Evolutionary conservation across 805 yeast genomes (phyloP), one percentile per base, ranked within the genome.

Genomic region (Wickerhamiella siamensis): DNA sequence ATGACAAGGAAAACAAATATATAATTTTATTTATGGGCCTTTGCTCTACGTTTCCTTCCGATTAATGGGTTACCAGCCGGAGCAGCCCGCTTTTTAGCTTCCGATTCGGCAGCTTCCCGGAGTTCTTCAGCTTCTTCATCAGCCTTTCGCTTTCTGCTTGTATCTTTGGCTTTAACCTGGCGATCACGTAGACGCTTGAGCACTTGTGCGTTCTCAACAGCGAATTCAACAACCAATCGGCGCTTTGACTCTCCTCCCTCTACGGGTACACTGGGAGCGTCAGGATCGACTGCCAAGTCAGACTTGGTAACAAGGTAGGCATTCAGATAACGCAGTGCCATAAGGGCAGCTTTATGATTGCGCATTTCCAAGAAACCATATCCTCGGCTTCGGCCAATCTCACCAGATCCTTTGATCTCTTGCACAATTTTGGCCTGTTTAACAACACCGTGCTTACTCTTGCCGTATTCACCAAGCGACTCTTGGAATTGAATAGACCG

Each of bases 311-410:
- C 94, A 55, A 74, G 79, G 57, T 88, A 95, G 5, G 94, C 95
- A 60, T 91, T 91, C 59, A 91, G 70, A 95, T 95, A 91, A 67
- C 98, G 76, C 43, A 91, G 72, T 2, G 94, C 96, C 96, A 86
- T 87, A 50, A 91, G 70, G 1, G 98, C 97, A 48, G 79, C 60
- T 61, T 80, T 81, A 61, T 91, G 98, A 61, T 87, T 94, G 62
- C 86, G 77, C 61, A 71, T 86, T 63, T 91, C 97, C 36, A 91
- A 62, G 69, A 91, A 88, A 48, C 98, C 98, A 55, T 88, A 91
- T 46, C 98, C 98, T 67, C 96, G 79, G 56, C 91, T 78, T 61
- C 98, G 73, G 43, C 98, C 98, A 22, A 70, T 62, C 20, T 79
- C 79, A 17, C 94, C 93, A 6, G 88, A 68, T 5, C 86, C 94